A percentile compares a stretch with the other conserved stretches of the same genome.
These are phyloP conservation scores for Podospora tetraspora DNA, from an alignment of 495 filamentous ascomycete genomes.

Conservation along the genomic window DNA sequence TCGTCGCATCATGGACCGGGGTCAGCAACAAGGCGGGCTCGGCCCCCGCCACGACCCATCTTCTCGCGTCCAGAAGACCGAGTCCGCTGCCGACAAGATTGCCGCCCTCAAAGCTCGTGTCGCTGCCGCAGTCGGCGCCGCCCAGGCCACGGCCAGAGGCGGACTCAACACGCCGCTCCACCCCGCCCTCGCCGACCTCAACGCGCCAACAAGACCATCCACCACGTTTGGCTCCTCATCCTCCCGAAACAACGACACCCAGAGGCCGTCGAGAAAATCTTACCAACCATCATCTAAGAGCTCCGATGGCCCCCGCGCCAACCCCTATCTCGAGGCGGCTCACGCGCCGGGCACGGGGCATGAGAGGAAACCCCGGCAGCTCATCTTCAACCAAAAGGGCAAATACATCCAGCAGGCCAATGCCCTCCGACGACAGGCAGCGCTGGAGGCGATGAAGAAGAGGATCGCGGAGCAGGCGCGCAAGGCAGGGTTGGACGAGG, in stretches of 20 bases:
- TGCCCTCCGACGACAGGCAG: constrained; percentile 77
- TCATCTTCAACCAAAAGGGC: constrained; percentile 92
- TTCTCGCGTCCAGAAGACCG: constrained; percentile 47
- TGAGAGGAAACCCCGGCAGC: constrained; percentile 61
- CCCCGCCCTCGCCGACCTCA: constrained; percentile 74
- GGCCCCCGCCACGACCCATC: constrained; percentile 47
- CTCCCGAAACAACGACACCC: constrained; percentile 24
- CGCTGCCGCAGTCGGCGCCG: constrained; percentile 61
- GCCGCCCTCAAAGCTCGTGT: constrained; percentile 79
- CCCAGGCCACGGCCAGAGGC: constrained; percentile 56
- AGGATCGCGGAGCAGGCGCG: constrained; percentile 79
- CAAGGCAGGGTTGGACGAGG: constrained; percentile 86
- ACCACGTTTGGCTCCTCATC: constrained; percentile 16
- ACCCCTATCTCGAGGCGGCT: constrained; percentile 80
- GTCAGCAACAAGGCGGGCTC: constrained; percentile 41
- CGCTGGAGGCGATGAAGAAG: constrained; percentile 89
- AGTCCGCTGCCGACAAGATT: constrained; percentile 49
- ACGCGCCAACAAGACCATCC: constrained; percentile 51
- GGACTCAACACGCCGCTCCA: constrained; percentile 88
- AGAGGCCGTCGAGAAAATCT: constrained; percentile 35
- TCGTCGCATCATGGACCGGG: constrained; percentile 40
- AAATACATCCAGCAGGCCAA: constrained; percentile 94
- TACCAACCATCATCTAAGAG: constrained; percentile 9
- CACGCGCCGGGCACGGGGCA: constrained; percentile 55
- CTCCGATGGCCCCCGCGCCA: constrained; percentile 48